A percentile compares a stretch with the other conserved stretches of the same genome.
Evolutionary conservation across 2,329 filamentous ascomycete genomes (phyloP).

Genomic region (Paracamarosporium sp.): DNA sequence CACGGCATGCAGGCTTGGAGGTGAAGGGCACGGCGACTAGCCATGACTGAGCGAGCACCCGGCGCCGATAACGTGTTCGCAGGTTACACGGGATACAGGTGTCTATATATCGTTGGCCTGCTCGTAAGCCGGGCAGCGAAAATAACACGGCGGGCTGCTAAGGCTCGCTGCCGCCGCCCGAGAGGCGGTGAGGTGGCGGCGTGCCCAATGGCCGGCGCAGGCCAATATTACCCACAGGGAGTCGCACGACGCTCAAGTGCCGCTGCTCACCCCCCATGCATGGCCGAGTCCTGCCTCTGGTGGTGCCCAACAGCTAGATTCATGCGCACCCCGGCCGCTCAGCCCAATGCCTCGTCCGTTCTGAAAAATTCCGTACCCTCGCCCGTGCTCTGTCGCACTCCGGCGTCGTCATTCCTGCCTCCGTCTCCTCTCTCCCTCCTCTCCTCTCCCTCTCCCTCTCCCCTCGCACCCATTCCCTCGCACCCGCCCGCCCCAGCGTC

Average conservation of each 20-base stretch:
- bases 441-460: neutral
- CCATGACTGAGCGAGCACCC: too few species aligned
- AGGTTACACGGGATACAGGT: conserved; percentile 44
- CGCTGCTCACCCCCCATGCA: neutral
- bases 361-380: conserved; percentile 11
- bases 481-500: conserved; percentile 1
- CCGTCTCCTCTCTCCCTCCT: neutral
- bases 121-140: conserved; percentile 11
- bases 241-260: too few species aligned
- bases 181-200: conserved; percentile 24
- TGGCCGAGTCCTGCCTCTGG: neutral
- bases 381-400: conserved; percentile 6
- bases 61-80: too few species aligned
- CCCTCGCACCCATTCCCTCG: neutral
- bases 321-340: conserved; percentile 10
- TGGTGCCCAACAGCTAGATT: conserved; percentile 8
- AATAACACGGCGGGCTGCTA: conserved; percentile 2
- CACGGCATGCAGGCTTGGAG: too few species aligned
- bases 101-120: conserved; percentile 39
- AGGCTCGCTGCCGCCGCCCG: conserved; percentile 11
- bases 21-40: neutral
- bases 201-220: conserved; percentile 12
- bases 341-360: conserved; percentile 11
- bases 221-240: conserved; percentile 19
- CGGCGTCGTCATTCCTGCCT: conserved; percentile 10